Conservation (phyloP, 805 yeast genomes). For the Pichia eremophila region DNA sequence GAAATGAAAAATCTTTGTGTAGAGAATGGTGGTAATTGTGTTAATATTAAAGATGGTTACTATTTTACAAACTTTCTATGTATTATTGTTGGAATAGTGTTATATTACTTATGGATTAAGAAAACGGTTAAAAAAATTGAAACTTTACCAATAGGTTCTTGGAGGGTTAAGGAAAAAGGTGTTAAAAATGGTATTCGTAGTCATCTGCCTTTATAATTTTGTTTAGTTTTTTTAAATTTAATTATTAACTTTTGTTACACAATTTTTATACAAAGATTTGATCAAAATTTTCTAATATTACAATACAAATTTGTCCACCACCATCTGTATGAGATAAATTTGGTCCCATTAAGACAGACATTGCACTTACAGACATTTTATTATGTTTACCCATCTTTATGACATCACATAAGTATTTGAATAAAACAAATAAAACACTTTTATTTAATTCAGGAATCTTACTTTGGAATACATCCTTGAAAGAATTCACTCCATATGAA, state of each 20-base stretch:
- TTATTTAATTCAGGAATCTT: constrained; percentile 47
- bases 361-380: constrained; percentile 76
- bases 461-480: constrained; percentile 24
- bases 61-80: constrained; percentile 69
- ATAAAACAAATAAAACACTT: constrained; percentile 54
- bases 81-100: constrained; percentile 50
- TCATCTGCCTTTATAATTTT: constrained; percentile 4
- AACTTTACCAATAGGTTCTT: constrained; percentile 58
- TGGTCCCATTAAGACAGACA: constrained; percentile 30
- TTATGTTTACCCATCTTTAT: constrained; percentile 51
- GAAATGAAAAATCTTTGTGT: constrained; percentile 40
- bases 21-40: constrained; percentile 46
- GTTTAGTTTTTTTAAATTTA: background rate
- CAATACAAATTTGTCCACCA: constrained; percentile 25
- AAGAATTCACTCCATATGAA: background rate
- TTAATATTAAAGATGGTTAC: constrained; percentile 66
- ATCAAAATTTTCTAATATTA: constrained; percentile 20
- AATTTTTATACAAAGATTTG: constrained; percentile 14
- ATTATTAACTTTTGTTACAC: background rate
- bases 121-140: constrained; percentile 58
- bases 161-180: constrained; percentile 46
- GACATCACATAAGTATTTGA: constrained; percentile 58
- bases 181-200: constrained; percentile 6
- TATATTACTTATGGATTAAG: constrained; percentile 60
- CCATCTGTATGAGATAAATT: constrained; percentile 27